Evolutionary conservation across 208 protist species (phyloP).

Genomic region (Leishmania guyanensis): DNA sequence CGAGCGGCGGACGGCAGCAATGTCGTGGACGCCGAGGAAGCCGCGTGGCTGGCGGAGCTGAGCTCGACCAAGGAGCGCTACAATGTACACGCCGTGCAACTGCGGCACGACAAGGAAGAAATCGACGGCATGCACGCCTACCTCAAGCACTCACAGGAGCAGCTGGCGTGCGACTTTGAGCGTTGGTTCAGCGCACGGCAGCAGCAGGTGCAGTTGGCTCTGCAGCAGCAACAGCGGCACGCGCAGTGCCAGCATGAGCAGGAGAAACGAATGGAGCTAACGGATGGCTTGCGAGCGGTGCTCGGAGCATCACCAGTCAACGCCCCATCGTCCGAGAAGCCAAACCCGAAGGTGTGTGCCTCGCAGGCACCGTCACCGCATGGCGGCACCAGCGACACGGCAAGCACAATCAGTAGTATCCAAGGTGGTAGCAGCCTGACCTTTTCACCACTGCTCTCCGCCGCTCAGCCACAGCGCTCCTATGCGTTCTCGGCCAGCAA

Average conservation of each 20-base stretch:
- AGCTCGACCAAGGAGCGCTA: constrained; percentile 50
- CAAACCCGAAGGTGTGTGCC: no score
- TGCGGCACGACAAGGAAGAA: constrained; percentile 76
- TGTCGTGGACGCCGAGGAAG: constrained; percentile 54
- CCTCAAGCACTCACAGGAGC: constrained; percentile 83
- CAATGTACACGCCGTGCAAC: constrained; percentile 44
- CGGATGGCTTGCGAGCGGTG: constrained; percentile 4
- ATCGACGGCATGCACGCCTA: constrained; percentile 89
- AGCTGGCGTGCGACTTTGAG: constrained; percentile 86
- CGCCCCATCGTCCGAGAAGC: background rate
- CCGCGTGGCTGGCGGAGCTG: constrained; percentile 32
- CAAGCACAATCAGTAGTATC: background rate
- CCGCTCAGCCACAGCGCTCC: background rate
- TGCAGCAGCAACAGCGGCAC: constrained; percentile 30
- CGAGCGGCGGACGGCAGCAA: constrained; percentile 73
- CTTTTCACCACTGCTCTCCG: background rate
- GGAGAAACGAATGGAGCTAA: constrained; percentile 5
- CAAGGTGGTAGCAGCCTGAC: background rate
- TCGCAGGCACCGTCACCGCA: background rate
- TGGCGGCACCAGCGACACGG: background rate
- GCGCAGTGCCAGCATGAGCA: background rate
- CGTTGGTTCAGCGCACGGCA: constrained; percentile 78
- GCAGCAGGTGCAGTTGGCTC: constrained; percentile 62
- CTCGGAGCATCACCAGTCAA: background rate
- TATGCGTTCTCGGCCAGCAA: background rate